A percentile compares a stretch with the other conserved stretches of the same genome.
phyloP scores from a whole-genome alignment of 2,329 filamentous ascomycete species.

The Ophiognomonia clavigignenti-juglandacearum region DNA sequence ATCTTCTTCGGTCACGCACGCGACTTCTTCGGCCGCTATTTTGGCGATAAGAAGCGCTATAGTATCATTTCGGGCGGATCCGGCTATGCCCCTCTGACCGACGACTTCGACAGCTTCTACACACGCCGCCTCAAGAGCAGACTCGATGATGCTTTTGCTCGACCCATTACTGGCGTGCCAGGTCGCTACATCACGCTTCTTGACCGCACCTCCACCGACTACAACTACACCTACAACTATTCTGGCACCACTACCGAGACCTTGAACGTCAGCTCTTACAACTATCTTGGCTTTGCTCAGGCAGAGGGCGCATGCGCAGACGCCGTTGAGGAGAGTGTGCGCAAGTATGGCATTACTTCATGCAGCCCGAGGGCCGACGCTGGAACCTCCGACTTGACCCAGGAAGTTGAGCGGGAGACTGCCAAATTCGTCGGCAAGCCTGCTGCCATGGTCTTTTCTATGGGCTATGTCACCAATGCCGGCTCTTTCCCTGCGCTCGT shows the following conservation, averaged over 20 bases:
- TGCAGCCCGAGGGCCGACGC: slow-evolving; percentile 78
- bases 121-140: slow-evolving; percentile 86
- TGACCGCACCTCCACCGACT: slow-evolving; percentile 85
- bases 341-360: slow-evolving; percentile 78
- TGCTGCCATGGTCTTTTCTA: slow-evolving; percentile 93
- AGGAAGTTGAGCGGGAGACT: slow-evolving; percentile 86
- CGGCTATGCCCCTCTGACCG: slow-evolving; percentile 92
- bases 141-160: slow-evolving; percentile 94
- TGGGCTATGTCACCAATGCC: slow-evolving; percentile 97
- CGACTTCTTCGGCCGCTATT: slow-evolving; percentile 97
- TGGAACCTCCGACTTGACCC: slow-evolving; percentile 80
- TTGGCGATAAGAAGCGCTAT: slow-evolving; percentile 78
- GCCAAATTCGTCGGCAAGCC: slow-evolving; percentile 93
- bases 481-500: slow-evolving; percentile 89
- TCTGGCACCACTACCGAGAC: slow-evolving; percentile 91
- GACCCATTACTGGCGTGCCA: slow-evolving; percentile 87
- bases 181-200: slow-evolving; percentile 90
- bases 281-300: slow-evolving; percentile 97
- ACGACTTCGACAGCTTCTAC: slow-evolving; percentile 99
- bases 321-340: slow-evolving; percentile 78
- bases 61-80: slow-evolving; percentile 75
- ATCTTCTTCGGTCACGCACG: slow-evolving; percentile 93
- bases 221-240: slow-evolving; percentile 84
- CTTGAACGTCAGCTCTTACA: slow-evolving; percentile 98
- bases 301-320: slow-evolving; percentile 96